Evolutionary conservation across 352 stramenopile genomes (phyloP).

Genomic region (Phytophthora pseudosyringae): DNA sequence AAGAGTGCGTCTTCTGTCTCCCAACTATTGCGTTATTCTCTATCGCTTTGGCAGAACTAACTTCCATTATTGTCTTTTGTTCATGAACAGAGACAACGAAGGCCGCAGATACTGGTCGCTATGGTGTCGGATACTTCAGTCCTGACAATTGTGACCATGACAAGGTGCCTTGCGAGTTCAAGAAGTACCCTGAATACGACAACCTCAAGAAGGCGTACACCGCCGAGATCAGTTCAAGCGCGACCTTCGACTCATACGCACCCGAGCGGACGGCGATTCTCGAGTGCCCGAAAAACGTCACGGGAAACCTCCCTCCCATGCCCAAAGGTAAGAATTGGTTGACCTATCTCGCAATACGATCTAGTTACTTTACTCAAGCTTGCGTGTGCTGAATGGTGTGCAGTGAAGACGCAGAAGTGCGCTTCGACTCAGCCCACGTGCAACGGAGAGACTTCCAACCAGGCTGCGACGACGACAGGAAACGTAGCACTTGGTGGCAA

Average conservation of each 20-base stretch:
- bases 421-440: background rate
- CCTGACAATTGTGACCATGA: slow-evolving; percentile 75
- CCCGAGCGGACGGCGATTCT: too few relatives aligned
- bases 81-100: slow-evolving; percentile 28
- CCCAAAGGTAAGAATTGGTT: background rate
- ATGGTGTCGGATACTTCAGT: slow-evolving; percentile 75
- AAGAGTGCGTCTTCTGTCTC: slow-evolving; percentile 13
- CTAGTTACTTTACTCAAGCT: background rate
- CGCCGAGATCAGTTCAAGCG: slow-evolving; percentile 9
- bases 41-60: too few relatives aligned
- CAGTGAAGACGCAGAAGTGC: background rate
- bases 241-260: too few relatives aligned
- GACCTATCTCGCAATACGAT: background rate
- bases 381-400: background rate
- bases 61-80: too few relatives aligned
- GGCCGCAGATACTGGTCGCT: slow-evolving; percentile 61
- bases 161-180: slow-evolving; percentile 59
- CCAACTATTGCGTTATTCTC: background rate
- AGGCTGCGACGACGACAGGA: background rate
- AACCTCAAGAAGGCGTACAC: slow-evolving; percentile 82
- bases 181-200: slow-evolving; percentile 73
- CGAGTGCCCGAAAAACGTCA: background rate
- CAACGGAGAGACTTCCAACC: background rate
- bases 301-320: background rate
- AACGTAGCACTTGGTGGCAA: background rate